phyloP scores from a whole-genome alignment of 306 rosid species.

The Medicago truncatula region DNA sequence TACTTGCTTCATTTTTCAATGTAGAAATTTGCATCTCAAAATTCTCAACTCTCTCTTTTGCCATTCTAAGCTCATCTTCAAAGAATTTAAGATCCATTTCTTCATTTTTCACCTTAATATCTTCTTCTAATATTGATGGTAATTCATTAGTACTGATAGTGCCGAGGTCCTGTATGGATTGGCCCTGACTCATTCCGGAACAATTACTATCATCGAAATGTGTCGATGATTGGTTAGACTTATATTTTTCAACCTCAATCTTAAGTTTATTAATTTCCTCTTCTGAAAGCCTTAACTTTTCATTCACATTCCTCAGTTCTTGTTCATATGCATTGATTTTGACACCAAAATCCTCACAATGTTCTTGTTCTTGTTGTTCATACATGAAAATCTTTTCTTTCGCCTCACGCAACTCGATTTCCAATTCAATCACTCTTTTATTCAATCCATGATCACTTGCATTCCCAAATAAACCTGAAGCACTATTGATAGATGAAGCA shows the following conservation, averaged over 20 bases:
- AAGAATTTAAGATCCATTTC: not conserved
- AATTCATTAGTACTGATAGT: not conserved
- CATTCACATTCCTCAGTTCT: conserved; percentile 66
- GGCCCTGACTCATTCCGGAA: not conserved
- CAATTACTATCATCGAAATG: conserved; percentile 18
- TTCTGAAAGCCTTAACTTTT: conserved; percentile 57
- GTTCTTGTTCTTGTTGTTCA: conserved; percentile 67
- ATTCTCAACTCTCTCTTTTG: conserved; percentile 30
- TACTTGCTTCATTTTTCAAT: conserved; percentile 55
- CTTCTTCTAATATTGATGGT: not conserved
- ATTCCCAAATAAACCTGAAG: conserved; percentile 51
- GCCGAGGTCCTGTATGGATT: not conserved
- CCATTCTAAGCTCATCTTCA: not conserved
- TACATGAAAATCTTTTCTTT: conserved; percentile 62
- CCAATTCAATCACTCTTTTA: conserved; percentile 80
- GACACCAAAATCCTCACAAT: conserved; percentile 43
- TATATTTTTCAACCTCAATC: conserved; percentile 54
- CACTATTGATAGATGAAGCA: conserved; percentile 75
- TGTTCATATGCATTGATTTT: conserved; percentile 60
- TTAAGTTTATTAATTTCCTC: conserved; percentile 60
- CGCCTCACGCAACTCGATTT: conserved; percentile 70
- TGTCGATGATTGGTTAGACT: conserved; percentile 28
- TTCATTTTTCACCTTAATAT: not conserved
- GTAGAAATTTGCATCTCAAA: conserved; percentile 59
- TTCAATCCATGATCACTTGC: conserved; percentile 55